Evolutionary conservation across 2,329 filamentous ascomycete species (phyloP), one percentile per base, ranked within the genome.

Genomic region (Leptographium wingfieldii): DNA sequence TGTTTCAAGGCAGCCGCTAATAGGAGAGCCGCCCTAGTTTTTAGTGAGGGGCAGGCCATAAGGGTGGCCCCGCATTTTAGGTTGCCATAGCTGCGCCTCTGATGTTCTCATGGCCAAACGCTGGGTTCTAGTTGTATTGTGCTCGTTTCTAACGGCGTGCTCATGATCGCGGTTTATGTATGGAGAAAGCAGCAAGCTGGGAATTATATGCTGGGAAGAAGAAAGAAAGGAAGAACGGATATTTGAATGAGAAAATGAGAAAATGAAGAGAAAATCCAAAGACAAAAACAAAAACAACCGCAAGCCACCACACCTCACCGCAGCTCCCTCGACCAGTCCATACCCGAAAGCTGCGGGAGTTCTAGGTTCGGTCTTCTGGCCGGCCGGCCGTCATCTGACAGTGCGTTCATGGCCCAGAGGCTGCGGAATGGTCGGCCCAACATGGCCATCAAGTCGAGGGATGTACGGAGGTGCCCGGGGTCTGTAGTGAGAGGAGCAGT

Each of bases 401-500:
- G 29, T 4, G 51, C 1, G 19, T 9, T 2, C 25, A 40, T 40
- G 56, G 29, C 19, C 31, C 46, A 52, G 4, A 61, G 53, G 31
- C 49, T 55, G 33, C 60, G 46, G 27, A 65, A 66, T 1, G 64
- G 64, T 25, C 59, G 60, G 46, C 62, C 62, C 12, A 66, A 38
- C 62, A 64, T 59, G 11, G 27, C 27, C 49, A 64, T 49, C 10
- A 66, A 54, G 49, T 62, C 60, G 14, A 57, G 46, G 7, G 62
- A 38, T 14, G 64, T n/a, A 9, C 57, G 57, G 0, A 59, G 55
- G 22, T 29, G 38, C n/a, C 59, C 59, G 0, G 56, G 35, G 1
- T 57, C 7, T 2, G 56, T 55, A 27, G 58, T 38, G 5, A 27
- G 22, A 5, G 63, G 63, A 1, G 64, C 55, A 4, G 59, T 60